phyloP scores from a whole-genome alignment of 2,329 filamentous ascomycete species.

The Paramyrothecium sp. region DNA sequence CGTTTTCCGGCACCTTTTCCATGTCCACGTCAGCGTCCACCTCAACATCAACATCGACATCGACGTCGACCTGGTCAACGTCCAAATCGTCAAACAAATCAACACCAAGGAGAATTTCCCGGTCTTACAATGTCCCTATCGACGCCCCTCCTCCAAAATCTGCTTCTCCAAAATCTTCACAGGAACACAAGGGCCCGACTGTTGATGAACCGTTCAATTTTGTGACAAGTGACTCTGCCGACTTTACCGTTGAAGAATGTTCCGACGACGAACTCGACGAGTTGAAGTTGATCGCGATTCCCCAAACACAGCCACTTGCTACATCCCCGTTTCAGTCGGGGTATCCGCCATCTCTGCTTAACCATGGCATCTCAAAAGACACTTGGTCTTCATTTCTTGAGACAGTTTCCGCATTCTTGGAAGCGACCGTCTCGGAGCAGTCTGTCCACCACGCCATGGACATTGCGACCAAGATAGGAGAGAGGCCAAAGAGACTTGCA shows the following conservation, averaged over 20 bases:
- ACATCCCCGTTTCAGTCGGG: not conserved
- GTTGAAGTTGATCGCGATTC: not conserved
- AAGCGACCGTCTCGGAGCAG: not conserved
- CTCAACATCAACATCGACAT: not conserved
- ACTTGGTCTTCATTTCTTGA: slow-evolving; percentile 1
- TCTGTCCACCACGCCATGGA: not conserved
- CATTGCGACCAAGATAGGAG: not conserved
- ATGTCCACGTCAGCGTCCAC: not conserved
- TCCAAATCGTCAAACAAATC: not conserved
- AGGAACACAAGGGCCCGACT: not conserved
- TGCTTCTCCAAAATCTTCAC: not conserved
- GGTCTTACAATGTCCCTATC: not conserved
- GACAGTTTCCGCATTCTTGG: not conserved
- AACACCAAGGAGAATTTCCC: not conserved
- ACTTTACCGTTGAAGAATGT: not conserved
- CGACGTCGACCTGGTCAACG: not conserved
- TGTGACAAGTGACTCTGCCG: not conserved
- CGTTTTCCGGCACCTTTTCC: not conserved
- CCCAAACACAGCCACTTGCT: not conserved
- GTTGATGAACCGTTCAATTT: not conserved
- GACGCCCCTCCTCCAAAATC: not conserved
- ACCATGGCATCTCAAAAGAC: not conserved
- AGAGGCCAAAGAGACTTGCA: slow-evolving; percentile 1
- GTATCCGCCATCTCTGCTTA: not conserved
- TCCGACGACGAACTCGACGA: not conserved